phyloP scores from a whole-genome alignment of 2,329 filamentous ascomycete species.

The Hymenoscyphus occultus region DNA sequence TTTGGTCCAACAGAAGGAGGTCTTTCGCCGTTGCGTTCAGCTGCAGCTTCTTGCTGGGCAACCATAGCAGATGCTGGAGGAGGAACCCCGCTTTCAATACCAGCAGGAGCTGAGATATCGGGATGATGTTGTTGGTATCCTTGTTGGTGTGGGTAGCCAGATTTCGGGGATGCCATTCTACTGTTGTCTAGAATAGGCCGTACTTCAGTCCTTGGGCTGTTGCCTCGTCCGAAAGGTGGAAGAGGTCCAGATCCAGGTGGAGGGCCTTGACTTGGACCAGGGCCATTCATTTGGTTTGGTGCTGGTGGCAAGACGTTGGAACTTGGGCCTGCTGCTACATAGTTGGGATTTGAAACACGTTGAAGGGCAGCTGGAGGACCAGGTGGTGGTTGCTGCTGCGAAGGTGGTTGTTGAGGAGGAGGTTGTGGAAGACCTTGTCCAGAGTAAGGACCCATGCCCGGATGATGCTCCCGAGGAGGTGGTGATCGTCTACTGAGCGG shows the following conservation, averaged over 20 bases:
- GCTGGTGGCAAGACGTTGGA: slow-evolving; percentile 45
- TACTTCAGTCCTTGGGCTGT: slow-evolving; percentile 80
- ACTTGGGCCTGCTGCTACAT: slow-evolving; percentile 42
- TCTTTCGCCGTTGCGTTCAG: slow-evolving; percentile 64
- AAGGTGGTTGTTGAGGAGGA: slow-evolving; percentile 53
- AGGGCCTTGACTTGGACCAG: slow-evolving; percentile 17
- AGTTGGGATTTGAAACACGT: slow-evolving; percentile 59
- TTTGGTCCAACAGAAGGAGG: slow-evolving; percentile 79
- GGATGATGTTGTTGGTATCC: slow-evolving; percentile 70
- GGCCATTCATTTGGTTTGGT: slow-evolving; percentile 37
- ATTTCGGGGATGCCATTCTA: slow-evolving; percentile 86
- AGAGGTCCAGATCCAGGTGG: slow-evolving; percentile 38
- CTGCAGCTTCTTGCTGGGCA: slow-evolving; percentile 65
- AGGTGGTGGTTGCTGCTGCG: slow-evolving; percentile 41
- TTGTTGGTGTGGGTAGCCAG: slow-evolving; percentile 77
- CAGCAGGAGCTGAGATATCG: slow-evolving; percentile 44
- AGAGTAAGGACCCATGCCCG: slow-evolving; percentile 22
- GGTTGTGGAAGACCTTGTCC: slow-evolving; percentile 52
- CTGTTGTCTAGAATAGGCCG: slow-evolving; percentile 79
- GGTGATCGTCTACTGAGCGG: slow-evolving; percentile 39
- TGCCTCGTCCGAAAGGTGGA: slow-evolving; percentile 70
- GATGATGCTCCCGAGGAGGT: slow-evolving; percentile 42
- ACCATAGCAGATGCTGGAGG: slow-evolving; percentile 58
- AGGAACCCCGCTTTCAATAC: slow-evolving; percentile 59
- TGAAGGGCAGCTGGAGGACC: slow-evolving; percentile 37